A percentile compares a stretch with the other conserved stretches of the same genome.
phyloP scores from a whole-genome alignment of 768 basidiomycete genomes.

The Omphalotus guepiniiformis region DNA sequence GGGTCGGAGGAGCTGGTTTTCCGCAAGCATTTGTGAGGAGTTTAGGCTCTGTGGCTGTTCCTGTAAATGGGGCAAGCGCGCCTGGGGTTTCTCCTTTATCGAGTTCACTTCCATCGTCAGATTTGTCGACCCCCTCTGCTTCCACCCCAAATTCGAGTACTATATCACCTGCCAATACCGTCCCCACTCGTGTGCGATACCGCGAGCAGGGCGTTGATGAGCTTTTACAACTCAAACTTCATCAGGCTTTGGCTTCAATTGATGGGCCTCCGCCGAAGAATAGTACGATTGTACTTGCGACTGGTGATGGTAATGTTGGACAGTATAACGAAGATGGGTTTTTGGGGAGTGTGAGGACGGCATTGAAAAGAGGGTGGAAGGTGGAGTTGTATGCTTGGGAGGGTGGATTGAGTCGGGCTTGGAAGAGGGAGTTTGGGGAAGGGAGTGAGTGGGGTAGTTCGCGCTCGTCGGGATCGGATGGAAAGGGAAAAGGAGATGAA shows the following conservation, averaged over 20 bases:
- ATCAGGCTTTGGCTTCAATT: conserved; percentile 74
- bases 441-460: conserved; percentile 25
- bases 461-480: conserved; percentile 50
- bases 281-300: conserved; percentile 85
- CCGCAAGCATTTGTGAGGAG: conserved; percentile 22
- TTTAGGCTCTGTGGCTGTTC: conserved; percentile 13
- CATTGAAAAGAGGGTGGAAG: conserved; percentile 85
- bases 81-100: conserved; percentile 12
- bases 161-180: conserved; percentile 12
- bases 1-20: conserved; percentile 16
- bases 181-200: conserved; percentile 49
- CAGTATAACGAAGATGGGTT: conserved; percentile 95
- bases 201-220: conserved; percentile 96
- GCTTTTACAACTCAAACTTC: conserved; percentile 86
- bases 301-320: conserved; percentile 89
- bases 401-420: conserved; percentile 72
- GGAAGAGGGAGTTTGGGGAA: conserved; percentile 70
- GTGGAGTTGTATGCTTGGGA: conserved; percentile 97
- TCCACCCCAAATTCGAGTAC: conserved; percentile 11
- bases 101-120: conserved; percentile 13
- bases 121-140: conserved; percentile 5
- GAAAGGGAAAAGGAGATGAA: conserved; percentile 34
- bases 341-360: conserved; percentile 79
- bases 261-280: conserved; percentile 58
- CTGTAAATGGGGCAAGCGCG: conserved; percentile 9